Base-by-base conservation (phyloP, 2,329 filamentous ascomycete genomes). In the Clarireedia sp. region DNA sequence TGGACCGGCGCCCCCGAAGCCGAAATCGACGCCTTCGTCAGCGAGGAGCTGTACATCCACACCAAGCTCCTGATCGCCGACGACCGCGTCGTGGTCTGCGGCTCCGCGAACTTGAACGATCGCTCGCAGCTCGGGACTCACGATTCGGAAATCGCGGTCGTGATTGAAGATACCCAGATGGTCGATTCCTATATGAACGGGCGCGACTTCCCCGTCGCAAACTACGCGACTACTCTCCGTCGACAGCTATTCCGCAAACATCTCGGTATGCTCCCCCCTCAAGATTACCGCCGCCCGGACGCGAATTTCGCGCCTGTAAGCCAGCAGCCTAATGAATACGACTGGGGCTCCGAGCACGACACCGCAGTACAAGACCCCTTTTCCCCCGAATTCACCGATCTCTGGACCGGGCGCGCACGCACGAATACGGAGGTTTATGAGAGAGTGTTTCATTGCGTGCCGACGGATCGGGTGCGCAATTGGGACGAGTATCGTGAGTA, bases 191-290 rank as follows among this genome's bases (percentile, higher is more conserved):
- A 71, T 58, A 95, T 96, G 88, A 79, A 85, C 60, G 88, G 89
- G 3, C 74, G 77, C 21, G 82, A 82, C 0, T 95, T 79, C 74
- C 78, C 76, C 33, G 92, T 89, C 7, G 85, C 84, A 8, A 79
- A 80, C 55, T 91, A 92, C 66, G 90, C 90, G 1, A 76, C 89
- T 5, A 89, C 86, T 1, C 83, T 96, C 10, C 87, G 92, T 21
- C 82, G 91, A 37, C 83, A 90, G 68, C 81, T 96, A 60, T 96
- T 89, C 82, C 83, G 91, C 63, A 95, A 96, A 74, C 92, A 96
- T 68, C 80, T 96, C 1, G 92, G 92, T 44, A 78, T 96, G 8
- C 76, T 96, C 9, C 85, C 86, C 0, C 77, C 89, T 8, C 89
- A 96, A 69, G 74, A 76, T 36, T 82, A 85, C 64, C 87, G 86